These are phyloP conservation scores for Penicillium sp. DNA, from an alignment of 2,329 filamentous ascomycete genomes.

Conservation along the genomic window DNA sequence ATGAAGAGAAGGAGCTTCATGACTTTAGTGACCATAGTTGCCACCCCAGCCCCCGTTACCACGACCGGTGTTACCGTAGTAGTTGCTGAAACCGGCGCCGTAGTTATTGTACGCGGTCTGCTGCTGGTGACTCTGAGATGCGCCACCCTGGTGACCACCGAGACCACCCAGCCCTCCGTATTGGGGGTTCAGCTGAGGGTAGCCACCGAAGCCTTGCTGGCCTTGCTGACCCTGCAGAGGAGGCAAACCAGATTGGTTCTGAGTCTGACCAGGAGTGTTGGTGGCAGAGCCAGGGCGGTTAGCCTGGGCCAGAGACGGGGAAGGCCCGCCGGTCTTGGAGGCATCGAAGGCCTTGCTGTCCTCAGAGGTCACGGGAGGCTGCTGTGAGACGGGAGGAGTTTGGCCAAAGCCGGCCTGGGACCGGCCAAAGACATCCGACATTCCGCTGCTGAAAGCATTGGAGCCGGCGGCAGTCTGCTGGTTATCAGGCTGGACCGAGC, in stretches of 20 bases:
- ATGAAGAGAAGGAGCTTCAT: conserved; percentile 16
- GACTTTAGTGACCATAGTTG: conserved; percentile 42
- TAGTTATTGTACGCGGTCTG: conserved; percentile 40
- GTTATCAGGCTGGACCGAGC: conserved; percentile 52
- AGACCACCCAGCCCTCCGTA: conserved; percentile 45
- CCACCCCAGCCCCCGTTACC: conserved; percentile 44
- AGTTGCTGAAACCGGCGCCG: conserved; percentile 39
- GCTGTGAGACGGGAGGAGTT: conserved; percentile 48
- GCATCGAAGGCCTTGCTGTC: conserved; percentile 56
- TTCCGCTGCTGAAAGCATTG: conserved; percentile 45
- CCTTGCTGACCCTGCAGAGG: conserved; percentile 49
- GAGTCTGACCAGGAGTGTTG: conserved; percentile 51
- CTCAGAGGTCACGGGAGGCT: conserved; percentile 44
- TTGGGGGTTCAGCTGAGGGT: conserved; percentile 51
- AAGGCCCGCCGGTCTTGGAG: conserved; percentile 53
- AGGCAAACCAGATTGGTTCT: conserved; percentile 47
- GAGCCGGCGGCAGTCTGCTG: conserved; percentile 46
- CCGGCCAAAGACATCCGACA: conserved; percentile 56
- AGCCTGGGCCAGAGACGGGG: conserved; percentile 56
- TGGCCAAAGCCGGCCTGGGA: conserved; percentile 53
- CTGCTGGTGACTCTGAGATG: conserved; percentile 32
- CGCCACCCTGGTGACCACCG: conserved; percentile 38
- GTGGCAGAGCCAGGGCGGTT: conserved; percentile 59
- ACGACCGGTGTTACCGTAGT: conserved; percentile 40
- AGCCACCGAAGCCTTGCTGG: conserved; percentile 53